phyloP scores from a whole-genome alignment of 495 filamentous ascomycete species.

The Extremus antarcticus region DNA sequence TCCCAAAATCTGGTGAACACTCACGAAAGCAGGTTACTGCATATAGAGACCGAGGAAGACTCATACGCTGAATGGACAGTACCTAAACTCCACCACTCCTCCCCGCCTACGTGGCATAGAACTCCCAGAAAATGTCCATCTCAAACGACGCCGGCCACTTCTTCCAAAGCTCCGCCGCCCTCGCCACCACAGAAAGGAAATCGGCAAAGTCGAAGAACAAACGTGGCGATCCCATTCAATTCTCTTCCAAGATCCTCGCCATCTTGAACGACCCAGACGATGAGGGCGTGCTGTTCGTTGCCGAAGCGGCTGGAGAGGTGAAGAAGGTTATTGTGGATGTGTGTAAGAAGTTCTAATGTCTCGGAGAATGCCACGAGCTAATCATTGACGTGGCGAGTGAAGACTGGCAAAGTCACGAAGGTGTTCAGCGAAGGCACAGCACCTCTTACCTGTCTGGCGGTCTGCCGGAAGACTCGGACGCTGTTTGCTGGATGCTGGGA shows the following conservation, averaged over 20 bases:
- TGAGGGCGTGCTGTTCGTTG: slow-evolving; percentile 56
- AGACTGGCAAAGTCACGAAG: slow-evolving; percentile 27
- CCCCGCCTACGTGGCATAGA: too few relatives aligned
- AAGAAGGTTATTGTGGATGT: slow-evolving; percentile 66
- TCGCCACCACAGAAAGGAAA: slow-evolving; percentile 61
- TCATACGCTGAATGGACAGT: too few relatives aligned
- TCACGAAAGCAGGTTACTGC: too few relatives aligned
- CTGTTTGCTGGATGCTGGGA: slow-evolving; percentile 91
- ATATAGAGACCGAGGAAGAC: too few relatives aligned
- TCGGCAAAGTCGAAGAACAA: slow-evolving; percentile 71
- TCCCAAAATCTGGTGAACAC: too few relatives aligned
- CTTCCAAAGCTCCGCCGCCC: slow-evolving; percentile 80
- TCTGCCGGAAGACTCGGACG: slow-evolving; percentile 43
- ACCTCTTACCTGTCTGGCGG: slow-evolving; percentile 65
- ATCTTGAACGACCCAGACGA: slow-evolving; percentile 56
- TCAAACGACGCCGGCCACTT: slow-evolving; percentile 62
- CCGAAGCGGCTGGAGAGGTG: slow-evolving; percentile 71
- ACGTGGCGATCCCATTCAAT: slow-evolving; percentile 65
- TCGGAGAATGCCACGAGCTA: not conserved
- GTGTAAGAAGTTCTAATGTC: slow-evolving; percentile 33
- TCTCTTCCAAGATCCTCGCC: slow-evolving; percentile 79
- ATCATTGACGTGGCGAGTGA: not conserved
- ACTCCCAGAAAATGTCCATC: slow-evolving; percentile 54
- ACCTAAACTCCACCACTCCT: too few relatives aligned
- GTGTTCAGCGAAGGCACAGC: slow-evolving; percentile 64